Base-by-base conservation (phyloP, 2,329 filamentous ascomycete genomes). In the Alternaria longipes region DNA sequence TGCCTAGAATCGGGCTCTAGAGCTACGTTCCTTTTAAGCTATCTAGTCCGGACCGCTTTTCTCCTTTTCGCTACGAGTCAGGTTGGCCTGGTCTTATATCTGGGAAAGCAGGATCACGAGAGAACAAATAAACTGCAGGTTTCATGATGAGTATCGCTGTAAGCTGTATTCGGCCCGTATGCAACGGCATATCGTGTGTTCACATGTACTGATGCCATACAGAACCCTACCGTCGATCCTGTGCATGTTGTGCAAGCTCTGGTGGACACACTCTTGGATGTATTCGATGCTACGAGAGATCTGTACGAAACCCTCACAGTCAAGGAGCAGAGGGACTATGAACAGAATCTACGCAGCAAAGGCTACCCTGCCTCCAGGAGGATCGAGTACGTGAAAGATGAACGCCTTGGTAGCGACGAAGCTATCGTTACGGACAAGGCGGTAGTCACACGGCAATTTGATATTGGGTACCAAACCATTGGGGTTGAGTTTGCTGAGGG, bases 211-310 rank as follows among this genome's bases (percentile, higher is more conserved):
- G 18, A 59, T 62, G 71, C 73, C 38, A 28, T 18, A 12, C 52
- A 77, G 74, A 73, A 69, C 60, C 64, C 60, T 28, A 45, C 59
- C 8, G 62, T 57, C 22, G 73, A 77, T 66, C 68, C 73, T 14
- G 63, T 66, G 20, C 70, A 75, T 47, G 65, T 76, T 18, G 63
- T 76, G 45, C 74, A 78, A 57, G 63, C 69, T 26, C 69, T 78
- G 12, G 71, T 77, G 3, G 71, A 74, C 54, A 72, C 69, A 8
- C 57, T 78, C 38, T 51, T 75, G 40, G 75, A 74, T 41, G 73
- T 77, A n/a, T 75, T 78, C 45, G 75, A 78, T 59, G 74, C 75
- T 20, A 72, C 75, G 5, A 67, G 68, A 51, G 76, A 78, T 61
- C 60, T 78, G 2, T 70, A 73, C 36, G 66, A 71, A 30, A 78